Conservation (phyloP, 352 stramenopile species). For the Pythium apleroticum region DNA sequence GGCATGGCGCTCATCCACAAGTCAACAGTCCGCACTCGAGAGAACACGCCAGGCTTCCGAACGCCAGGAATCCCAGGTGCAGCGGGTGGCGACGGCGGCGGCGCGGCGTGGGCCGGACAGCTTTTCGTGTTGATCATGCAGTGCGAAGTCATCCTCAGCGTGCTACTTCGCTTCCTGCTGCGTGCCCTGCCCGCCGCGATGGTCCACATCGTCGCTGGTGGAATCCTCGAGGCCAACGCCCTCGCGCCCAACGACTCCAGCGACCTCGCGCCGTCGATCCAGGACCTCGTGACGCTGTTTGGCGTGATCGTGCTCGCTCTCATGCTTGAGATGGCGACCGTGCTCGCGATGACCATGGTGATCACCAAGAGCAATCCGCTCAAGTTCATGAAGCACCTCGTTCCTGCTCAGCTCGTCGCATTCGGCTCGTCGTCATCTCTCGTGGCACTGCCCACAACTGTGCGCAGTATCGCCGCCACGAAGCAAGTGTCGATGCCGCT, state of each 20-base stretch:
- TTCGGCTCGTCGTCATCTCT: conserved; percentile 51
- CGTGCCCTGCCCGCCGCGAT: conserved; percentile 42
- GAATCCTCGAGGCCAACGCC: conserved; percentile 31
- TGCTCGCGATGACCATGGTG: conserved; percentile 39
- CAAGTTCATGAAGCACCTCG: conserved; percentile 40
- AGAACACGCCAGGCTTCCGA: conserved; percentile 16
- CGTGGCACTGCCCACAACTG: conserved; percentile 47
- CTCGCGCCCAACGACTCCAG: background rate
- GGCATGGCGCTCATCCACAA: conserved; percentile 29
- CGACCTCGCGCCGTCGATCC: conserved; percentile 20
- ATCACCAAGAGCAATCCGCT: conserved; percentile 52
- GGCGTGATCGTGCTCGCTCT: conserved; percentile 50
- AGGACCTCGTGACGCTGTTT: conserved; percentile 40
- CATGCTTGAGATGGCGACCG: conserved; percentile 36
- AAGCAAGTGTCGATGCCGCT: conserved; percentile 56
- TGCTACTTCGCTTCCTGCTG: conserved; percentile 39
- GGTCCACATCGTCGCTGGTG: conserved; percentile 42
- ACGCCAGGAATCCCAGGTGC: conserved; percentile 21
- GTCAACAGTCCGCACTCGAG: conserved; percentile 19
- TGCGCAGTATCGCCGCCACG: conserved; percentile 49
- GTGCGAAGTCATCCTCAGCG: conserved; percentile 40
- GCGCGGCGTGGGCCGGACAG: conserved; percentile 28
- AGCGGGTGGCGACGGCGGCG: conserved; percentile 1
- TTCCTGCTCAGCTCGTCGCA: conserved; percentile 52
- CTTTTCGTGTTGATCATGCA: conserved; percentile 53